Percentiles rank a stretch among this genome's conserved stretches.
Conservation (phyloP, 768 basidiomycete species). For the Russula sp. region DNA sequence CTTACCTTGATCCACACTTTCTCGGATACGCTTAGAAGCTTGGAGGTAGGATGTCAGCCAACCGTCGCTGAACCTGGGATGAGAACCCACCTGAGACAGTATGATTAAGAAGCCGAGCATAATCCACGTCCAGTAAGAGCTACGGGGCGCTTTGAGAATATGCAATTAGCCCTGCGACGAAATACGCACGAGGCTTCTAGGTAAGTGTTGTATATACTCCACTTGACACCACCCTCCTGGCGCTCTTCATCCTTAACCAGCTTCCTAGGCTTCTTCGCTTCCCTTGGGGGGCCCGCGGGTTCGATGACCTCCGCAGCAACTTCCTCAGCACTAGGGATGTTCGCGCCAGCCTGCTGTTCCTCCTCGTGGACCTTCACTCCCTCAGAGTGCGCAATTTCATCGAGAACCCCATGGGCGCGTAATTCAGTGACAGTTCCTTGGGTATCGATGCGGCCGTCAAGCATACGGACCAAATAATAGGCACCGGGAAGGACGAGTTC, state of each 20-base stretch:
- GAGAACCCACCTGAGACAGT: conserved; percentile 30
- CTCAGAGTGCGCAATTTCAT: conserved; percentile 50
- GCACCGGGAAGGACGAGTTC: conserved; percentile 74
- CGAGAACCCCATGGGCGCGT: conserved; percentile 52
- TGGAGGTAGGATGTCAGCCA: background rate
- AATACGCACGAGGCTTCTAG: conserved; percentile 59
- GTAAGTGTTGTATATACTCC: conserved; percentile 59
- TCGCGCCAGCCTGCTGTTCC: conserved; percentile 27
- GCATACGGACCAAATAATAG: conserved; percentile 67
- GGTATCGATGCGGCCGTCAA: conserved; percentile 74
- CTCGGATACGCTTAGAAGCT: conserved; percentile 50
- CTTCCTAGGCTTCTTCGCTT: conserved; percentile 60
- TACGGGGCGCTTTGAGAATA: conserved; percentile 24
- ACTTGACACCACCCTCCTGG: conserved; percentile 77
- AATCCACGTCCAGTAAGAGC: conserved; percentile 64
- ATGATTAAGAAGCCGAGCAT: conserved; percentile 47
- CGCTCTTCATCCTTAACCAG: conserved; percentile 78
- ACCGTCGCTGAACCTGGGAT: background rate
- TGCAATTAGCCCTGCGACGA: background rate
- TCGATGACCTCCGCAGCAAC: conserved; percentile 26
- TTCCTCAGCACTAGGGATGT: conserved; percentile 29
- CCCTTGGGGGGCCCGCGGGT: conserved; percentile 29
- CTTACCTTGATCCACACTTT: conserved; percentile 72
- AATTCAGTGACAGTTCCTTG: conserved; percentile 67
- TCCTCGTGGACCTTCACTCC: conserved; percentile 46